Conservation (phyloP, 257 asterid species). For the Henckelia pumila region DNA sequence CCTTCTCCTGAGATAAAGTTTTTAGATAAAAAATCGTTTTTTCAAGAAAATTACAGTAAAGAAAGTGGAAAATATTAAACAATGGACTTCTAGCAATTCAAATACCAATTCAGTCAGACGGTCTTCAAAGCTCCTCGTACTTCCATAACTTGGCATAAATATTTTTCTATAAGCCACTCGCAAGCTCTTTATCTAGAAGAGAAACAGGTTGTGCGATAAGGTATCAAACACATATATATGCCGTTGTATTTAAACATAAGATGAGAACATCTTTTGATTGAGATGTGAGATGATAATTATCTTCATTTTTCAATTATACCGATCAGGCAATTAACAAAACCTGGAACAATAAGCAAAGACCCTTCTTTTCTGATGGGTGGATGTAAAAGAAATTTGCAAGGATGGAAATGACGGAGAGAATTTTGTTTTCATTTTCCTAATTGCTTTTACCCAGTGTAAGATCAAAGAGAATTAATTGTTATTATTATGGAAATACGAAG, state of each 20-base stretch:
- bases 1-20: constrained; percentile 52
- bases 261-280: not conserved
- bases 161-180: constrained; percentile 80
- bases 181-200: constrained; percentile 66
- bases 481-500: not conserved
- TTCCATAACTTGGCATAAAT: constrained; percentile 55
- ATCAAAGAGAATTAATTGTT: not conserved
- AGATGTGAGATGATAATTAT: not conserved
- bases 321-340: constrained; percentile 8
- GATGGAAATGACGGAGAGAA: not conserved
- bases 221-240: not conserved
- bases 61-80: not conserved
- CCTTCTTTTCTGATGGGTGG: not conserved
- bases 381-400: not conserved
- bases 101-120: constrained; percentile 74
- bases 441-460: not conserved
- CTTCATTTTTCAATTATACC: not conserved
- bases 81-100: constrained; percentile 4
- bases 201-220: constrained; percentile 5
- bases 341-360: not conserved
- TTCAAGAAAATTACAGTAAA: constrained; percentile 9
- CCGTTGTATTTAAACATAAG: constrained; percentile 7
- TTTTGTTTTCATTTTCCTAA: not conserved
- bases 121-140: constrained; percentile 52
- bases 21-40: not conserved